Evolutionary conservation across 306 rosid genomes (phyloP).

Genomic region (Cucurbita pepo): DNA sequence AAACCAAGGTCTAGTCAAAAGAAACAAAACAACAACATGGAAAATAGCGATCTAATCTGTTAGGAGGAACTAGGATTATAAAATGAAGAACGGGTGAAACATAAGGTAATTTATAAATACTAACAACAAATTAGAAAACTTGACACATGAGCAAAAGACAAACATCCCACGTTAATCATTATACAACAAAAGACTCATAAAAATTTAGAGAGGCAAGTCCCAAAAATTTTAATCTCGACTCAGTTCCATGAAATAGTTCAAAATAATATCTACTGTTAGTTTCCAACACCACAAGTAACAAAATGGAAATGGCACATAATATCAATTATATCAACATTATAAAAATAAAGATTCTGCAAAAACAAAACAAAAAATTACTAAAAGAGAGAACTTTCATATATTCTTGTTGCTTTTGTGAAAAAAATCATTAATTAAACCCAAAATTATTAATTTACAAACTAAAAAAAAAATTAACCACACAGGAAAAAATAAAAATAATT

Average conservation of each 20-base stretch:
- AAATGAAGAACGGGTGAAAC: not conserved
- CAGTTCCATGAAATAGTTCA: not conserved
- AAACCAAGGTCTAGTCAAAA: constrained; percentile 6
- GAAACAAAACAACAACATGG: not conserved
- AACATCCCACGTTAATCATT: not conserved
- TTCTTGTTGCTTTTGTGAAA: not conserved
- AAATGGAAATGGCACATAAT: not conserved
- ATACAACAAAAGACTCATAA: not conserved
- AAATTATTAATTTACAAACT: not conserved
- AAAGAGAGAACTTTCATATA: not conserved
- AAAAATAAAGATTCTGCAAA: not conserved
- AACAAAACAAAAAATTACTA: not conserved
- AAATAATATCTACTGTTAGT: not conserved
- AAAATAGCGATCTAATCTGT: constrained; percentile 1
- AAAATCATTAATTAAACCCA: not conserved
- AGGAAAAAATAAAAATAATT: not conserved
- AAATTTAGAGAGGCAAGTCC: not conserved
- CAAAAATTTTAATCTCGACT: not conserved
- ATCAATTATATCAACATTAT: not conserved
- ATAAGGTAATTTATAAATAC: not conserved
- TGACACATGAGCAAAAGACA: not conserved
- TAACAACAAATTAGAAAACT: not conserved
- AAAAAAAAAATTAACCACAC: not conserved
- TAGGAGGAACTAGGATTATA: not conserved
- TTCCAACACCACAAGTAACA: not conserved